These are phyloP conservation scores for Dendrothele bispora DNA, from an alignment of 768 basidiomycete genomes.

Conservation along the genomic window DNA sequence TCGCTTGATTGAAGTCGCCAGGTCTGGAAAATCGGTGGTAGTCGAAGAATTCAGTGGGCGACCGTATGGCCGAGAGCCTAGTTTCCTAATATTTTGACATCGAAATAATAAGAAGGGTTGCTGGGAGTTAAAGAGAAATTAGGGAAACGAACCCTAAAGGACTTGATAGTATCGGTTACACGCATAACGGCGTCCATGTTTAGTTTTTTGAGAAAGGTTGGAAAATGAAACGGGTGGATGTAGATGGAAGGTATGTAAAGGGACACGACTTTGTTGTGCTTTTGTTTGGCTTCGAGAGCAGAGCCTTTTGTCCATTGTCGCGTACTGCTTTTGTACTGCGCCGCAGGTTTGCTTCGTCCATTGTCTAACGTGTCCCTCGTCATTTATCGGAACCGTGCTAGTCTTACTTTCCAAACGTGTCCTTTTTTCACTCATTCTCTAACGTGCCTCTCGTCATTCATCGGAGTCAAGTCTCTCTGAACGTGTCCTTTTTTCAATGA, in stretches of 20 bases:
- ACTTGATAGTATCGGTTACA: constrained; percentile 66
- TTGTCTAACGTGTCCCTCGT: constrained; percentile 16
- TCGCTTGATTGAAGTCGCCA: constrained; percentile 76
- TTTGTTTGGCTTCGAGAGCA: not conserved
- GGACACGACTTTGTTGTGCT: not conserved
- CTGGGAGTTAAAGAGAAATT: constrained; percentile 2
- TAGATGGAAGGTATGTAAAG: constrained; percentile 8
- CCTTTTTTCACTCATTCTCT: constrained; percentile 12
- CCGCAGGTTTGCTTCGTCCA: constrained; percentile 18
- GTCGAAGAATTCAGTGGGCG: constrained; percentile 82
- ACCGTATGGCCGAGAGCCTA: constrained; percentile 70
- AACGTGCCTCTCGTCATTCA: too few relatives aligned
- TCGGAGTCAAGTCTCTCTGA: constrained; percentile 9
- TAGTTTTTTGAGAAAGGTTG: constrained; percentile 4
- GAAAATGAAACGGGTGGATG: constrained; percentile 3
- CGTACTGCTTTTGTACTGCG: constrained; percentile 3
- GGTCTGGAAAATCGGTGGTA: constrained; percentile 81
- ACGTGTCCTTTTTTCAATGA: constrained; percentile 43
- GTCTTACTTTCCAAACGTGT: constrained; percentile 15
- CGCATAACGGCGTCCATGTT: constrained; percentile 69
- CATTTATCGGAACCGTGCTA: constrained; percentile 5
- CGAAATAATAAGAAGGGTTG: not conserved
- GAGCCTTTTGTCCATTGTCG: not conserved
- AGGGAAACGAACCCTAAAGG: constrained; percentile 56
- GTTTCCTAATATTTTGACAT: constrained; percentile 56